Evolutionary conservation across 768 basidiomycete species (phyloP).

Genomic region (Lactifluus echinatus): DNA sequence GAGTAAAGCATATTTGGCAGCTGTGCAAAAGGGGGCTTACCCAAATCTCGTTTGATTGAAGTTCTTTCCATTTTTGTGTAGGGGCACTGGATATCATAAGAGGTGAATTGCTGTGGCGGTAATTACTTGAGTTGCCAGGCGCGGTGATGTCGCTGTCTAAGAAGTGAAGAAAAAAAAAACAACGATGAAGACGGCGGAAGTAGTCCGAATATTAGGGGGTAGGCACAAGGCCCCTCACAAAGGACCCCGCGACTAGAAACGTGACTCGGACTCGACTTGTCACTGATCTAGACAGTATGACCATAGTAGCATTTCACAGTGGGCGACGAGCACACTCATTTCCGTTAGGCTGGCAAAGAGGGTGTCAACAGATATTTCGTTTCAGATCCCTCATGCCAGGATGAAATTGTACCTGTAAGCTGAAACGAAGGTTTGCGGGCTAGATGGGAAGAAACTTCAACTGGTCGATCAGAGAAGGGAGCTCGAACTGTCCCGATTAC

Average conservation of each 20-base stretch:
- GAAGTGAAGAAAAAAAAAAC: too few species aligned
- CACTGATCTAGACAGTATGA: too few species aligned
- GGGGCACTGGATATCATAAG: neutral
- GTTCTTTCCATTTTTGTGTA: neutral
- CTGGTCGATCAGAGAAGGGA: neutral
- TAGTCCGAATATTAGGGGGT: neutral
- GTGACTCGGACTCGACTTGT: neutral
- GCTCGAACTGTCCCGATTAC: neutral
- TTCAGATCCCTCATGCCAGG: neutral
- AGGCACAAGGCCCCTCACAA: neutral
- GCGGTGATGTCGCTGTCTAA: neutral
- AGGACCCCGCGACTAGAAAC: neutral
- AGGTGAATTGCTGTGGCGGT: neutral
- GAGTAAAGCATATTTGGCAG: neutral
- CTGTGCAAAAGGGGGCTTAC: neutral
- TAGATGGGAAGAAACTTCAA: neutral
- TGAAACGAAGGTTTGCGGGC: neutral
- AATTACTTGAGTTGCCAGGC: neutral
- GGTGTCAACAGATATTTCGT: neutral
- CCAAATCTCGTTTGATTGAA: neutral
- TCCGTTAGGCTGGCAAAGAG: neutral
- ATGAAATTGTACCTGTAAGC: neutral
- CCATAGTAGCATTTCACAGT: neutral
- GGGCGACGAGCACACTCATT: neutral
- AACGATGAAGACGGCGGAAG: neutral